A percentile compares a stretch with the other conserved stretches of the same genome.
Conservation (phyloP, 306 rosid genomes). For the Gastrolobium villosum region DNA sequence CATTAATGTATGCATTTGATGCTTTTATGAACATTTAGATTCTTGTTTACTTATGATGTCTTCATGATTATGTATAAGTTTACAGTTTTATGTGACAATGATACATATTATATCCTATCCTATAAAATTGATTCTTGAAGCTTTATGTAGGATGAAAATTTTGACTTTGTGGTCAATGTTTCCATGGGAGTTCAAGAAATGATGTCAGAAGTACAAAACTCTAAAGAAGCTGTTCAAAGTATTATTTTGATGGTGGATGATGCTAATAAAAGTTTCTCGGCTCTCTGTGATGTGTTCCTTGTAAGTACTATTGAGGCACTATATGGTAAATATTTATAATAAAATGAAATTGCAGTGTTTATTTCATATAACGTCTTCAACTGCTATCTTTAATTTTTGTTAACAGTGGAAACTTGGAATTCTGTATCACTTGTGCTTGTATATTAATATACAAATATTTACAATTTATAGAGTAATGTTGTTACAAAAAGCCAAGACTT, state of each 20-base stretch:
- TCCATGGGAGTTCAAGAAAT: conserved; percentile 68
- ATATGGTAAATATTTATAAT: neutral
- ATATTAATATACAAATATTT: too few relatives aligned
- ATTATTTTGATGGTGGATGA: conserved; percentile 68
- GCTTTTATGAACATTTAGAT: conserved; percentile 35
- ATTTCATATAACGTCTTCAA: conserved; percentile 21
- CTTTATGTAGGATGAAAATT: conserved; percentile 67
- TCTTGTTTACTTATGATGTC: conserved; percentile 23
- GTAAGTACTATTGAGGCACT: conserved; percentile 65
- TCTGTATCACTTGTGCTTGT: too few relatives aligned
- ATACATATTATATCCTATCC: conserved; percentile 12
- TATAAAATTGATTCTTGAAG: conserved; percentile 46
- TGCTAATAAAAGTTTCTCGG: conserved; percentile 62
- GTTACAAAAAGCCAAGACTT: too few relatives aligned
- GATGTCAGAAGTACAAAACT: conserved; percentile 66
- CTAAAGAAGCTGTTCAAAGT: conserved; percentile 62
- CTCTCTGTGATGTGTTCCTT: conserved; percentile 58
- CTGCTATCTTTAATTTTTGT: conserved; percentile 11
- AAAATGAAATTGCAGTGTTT: conserved; percentile 11
- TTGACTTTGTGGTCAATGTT: conserved; percentile 57
- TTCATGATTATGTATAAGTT: conserved; percentile 31
- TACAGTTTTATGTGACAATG: conserved; percentile 19
- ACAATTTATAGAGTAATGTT: too few relatives aligned
- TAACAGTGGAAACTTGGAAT: neutral
- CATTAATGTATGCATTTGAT: conserved; percentile 47